Evolutionary conservation across 257 asterid genomes (phyloP).

Genomic region (Solanum rostratum): DNA sequence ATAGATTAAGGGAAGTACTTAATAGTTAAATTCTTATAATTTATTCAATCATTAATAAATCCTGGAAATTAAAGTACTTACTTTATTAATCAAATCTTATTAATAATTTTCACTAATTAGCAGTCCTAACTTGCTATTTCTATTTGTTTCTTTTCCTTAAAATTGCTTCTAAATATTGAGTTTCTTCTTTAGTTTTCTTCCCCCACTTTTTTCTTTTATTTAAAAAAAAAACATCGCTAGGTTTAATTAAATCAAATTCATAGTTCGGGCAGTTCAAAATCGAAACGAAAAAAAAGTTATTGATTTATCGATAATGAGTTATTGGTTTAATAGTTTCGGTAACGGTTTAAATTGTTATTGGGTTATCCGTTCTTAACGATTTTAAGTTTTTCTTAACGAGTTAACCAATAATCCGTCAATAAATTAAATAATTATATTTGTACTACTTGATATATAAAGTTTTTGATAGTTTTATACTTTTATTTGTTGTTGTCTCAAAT

Average conservation of each 20-base stretch:
- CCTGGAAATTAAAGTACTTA: neutral
- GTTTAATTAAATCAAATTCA: neutral
- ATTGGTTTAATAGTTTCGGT: too few species aligned
- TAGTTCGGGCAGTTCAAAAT: neutral
- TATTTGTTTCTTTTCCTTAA: neutral
- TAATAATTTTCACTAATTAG: neutral
- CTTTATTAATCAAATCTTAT: neutral
- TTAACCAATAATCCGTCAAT: too few species aligned
- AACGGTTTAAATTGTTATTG: too few species aligned
- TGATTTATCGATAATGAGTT: too few species aligned
- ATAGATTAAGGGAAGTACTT: neutral
- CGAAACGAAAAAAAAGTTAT: too few species aligned
- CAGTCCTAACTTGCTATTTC: neutral
- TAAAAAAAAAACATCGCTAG: neutral
- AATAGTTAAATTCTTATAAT: neutral
- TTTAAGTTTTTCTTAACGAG: too few species aligned
- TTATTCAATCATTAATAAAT: neutral
- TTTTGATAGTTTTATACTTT: too few species aligned
- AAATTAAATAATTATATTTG: too few species aligned
- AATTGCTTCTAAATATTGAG: neutral
- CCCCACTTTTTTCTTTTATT: neutral
- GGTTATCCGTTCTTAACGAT: too few species aligned
- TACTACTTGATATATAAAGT: too few species aligned
- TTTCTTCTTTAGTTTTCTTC: neutral
- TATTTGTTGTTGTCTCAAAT: too few species aligned